Conservation (phyloP, 192 early-diverging fungal species). For the Coemansia sp. region DNA sequence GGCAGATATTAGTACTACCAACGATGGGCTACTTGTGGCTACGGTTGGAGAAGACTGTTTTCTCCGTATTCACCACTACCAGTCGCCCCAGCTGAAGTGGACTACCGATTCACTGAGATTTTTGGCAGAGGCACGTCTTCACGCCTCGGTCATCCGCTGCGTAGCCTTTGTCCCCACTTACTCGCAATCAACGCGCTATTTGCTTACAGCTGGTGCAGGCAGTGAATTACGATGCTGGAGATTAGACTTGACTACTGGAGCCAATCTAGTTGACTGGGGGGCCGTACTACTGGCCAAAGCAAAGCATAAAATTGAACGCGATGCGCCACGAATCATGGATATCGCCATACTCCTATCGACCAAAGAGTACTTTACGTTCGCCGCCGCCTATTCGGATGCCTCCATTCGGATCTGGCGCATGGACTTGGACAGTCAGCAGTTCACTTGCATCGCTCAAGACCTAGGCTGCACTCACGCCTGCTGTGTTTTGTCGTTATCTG, state of each 20-base stretch:
- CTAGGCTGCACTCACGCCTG: not conserved
- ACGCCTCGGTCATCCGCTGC: slow-evolving; percentile 33
- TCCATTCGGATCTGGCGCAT: slow-evolving; percentile 52
- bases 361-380: slow-evolving; percentile 55
- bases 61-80: slow-evolving; percentile 9
- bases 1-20: not conserved
- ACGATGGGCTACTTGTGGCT: slow-evolving; percentile 4
- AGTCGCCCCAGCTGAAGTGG: not conserved
- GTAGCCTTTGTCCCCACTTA: slow-evolving; percentile 3
- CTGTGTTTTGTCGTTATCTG: slow-evolving; percentile 34
- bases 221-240: slow-evolving; percentile 69
- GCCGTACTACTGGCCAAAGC: not conserved
- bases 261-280: slow-evolving; percentile 12
- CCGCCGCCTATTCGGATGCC: slow-evolving; percentile 74
- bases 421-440: not conserved
- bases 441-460: slow-evolving; percentile 22
- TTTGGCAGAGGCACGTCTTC: slow-evolving; percentile 3
- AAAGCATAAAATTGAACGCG: not conserved
- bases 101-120: not conserved
- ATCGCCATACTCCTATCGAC: slow-evolving; percentile 45
- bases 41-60: slow-evolving; percentile 25
- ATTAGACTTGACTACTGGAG: slow-evolving; percentile 1
- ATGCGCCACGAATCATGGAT: slow-evolving; percentile 69
- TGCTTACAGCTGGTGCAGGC: slow-evolving; percentile 65
- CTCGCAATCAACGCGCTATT: slow-evolving; percentile 23